A percentile compares a stretch with the other conserved stretches of the same genome.
These are phyloP conservation scores for Arthrobotrys iridis DNA, from an alignment of 2,329 filamentous ascomycete genomes.

Conservation along the genomic window DNA sequence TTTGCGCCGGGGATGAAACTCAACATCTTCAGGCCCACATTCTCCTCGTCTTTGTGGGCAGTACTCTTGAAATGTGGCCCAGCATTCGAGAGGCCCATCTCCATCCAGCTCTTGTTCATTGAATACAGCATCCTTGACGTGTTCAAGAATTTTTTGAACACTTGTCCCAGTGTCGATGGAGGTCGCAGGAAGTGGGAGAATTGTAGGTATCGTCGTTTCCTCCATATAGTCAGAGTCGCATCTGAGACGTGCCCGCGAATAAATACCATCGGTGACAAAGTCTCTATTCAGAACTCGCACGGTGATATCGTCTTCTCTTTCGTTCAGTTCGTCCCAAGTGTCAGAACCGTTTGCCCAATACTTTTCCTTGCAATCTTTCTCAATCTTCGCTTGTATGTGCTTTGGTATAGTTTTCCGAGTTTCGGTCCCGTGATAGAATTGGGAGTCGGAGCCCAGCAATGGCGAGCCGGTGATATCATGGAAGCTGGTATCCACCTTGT, in stretches of 20 bases:
- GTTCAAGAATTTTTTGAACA: not conserved
- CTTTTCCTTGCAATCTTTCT: not conserved
- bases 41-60: not conserved
- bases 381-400: not conserved
- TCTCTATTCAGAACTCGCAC: not conserved
- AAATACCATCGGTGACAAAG: not conserved
- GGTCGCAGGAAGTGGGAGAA: not conserved
- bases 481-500: slow-evolving; percentile 7
- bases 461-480: slow-evolving; percentile 30
- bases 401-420: not conserved
- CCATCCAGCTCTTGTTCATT: not conserved
- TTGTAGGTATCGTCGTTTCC: not conserved
- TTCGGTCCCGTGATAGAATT: not conserved
- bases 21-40: not conserved
- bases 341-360: slow-evolving; percentile 9
- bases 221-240: slow-evolving; percentile 1
- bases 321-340: not conserved
- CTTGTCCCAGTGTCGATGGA: not conserved
- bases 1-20: not conserved
- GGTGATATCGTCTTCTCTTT: not conserved
- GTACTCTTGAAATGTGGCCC: slow-evolving; percentile 10
- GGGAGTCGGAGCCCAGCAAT: slow-evolving; percentile 12
- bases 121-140: not conserved
- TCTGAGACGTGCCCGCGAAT: not conserved
- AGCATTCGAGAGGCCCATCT: not conserved